Conservation (phyloP, 2,329 filamentous ascomycete species). For the Simplicillium sp. region DNA sequence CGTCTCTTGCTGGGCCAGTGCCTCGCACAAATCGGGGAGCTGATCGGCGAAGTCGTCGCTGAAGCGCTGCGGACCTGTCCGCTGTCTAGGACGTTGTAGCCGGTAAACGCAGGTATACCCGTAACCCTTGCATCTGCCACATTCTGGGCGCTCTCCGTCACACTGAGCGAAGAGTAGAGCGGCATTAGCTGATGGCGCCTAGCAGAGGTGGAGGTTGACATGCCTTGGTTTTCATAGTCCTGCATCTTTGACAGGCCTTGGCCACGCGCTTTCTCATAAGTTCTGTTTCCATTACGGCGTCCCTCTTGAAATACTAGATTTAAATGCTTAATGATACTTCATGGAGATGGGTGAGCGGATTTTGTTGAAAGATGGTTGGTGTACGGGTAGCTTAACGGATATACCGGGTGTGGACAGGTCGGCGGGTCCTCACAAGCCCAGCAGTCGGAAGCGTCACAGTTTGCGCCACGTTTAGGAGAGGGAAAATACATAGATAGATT, state of each 20-base stretch:
- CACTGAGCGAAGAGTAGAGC: not conserved
- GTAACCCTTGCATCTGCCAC: conserved; percentile 14
- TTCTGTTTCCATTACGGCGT: not conserved
- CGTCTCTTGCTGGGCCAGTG: not conserved
- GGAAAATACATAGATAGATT: no score
- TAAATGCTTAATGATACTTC: not conserved
- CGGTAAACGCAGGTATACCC: conserved; percentile 12
- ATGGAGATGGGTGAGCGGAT: not conserved
- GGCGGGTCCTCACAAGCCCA: not conserved
- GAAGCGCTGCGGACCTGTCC: not conserved
- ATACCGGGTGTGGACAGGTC: not conserved
- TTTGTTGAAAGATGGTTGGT: not conserved
- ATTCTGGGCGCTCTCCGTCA: conserved; percentile 13
- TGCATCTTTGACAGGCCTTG: conserved; percentile 15
- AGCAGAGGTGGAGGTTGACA: not conserved
- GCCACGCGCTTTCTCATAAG: conserved; percentile 12
- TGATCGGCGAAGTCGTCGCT: not conserved
- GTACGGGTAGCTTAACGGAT: not conserved
- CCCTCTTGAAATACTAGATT: not conserved
- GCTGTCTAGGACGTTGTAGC: not conserved
- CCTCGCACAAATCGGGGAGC: not conserved
- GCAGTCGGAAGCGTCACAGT: not conserved
- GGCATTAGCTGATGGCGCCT: not conserved
- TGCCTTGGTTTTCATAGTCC: conserved; percentile 16
- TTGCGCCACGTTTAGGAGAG: no score